Conservation (phyloP, 352 stramenopile species). For the Globisporangium splendens region DNA sequence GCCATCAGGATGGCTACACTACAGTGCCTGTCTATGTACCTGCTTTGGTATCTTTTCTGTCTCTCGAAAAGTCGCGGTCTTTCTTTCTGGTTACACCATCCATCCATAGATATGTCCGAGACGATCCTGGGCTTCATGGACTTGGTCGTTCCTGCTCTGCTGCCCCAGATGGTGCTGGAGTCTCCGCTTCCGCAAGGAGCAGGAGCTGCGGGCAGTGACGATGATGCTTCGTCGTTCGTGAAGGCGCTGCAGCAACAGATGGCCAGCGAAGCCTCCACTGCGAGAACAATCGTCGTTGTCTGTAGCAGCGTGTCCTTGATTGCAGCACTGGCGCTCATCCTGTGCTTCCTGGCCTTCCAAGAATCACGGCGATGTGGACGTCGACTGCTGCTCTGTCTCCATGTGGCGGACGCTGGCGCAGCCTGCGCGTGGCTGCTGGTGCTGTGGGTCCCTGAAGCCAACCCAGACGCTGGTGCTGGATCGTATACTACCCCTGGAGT, state of each 20-base stretch:
- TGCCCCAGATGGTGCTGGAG: no score
- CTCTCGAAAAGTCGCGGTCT: slow-evolving; percentile 9
- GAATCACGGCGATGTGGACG: slow-evolving; percentile 64
- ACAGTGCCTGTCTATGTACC: no score
- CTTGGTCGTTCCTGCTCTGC: neutral
- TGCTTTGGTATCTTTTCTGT: no score
- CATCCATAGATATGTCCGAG: no score
- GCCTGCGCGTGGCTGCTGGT: slow-evolving; percentile 55
- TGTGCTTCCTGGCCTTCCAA: slow-evolving; percentile 55
- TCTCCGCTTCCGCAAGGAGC: neutral
- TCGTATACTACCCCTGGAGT: neutral
- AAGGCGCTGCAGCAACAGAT: slow-evolving; percentile 9
- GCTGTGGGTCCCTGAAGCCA: slow-evolving; percentile 25
- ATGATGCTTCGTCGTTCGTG: neutral
- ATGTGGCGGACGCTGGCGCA: slow-evolving; percentile 46
- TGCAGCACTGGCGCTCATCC: slow-evolving; percentile 44
- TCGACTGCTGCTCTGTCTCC: slow-evolving; percentile 59
- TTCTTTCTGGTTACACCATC: slow-evolving; percentile 1
- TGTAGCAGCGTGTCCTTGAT: slow-evolving; percentile 40
- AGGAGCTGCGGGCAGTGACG: neutral
- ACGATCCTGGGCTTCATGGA: no score
- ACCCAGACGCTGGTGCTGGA: neutral
- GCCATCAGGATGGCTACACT: no score
- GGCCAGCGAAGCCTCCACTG: slow-evolving; percentile 29
- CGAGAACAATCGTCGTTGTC: slow-evolving; percentile 37